These are phyloP conservation scores for Coemansia sp. DNA, from an alignment of 192 early-diverging fungal genomes.

Conservation along the genomic window DNA sequence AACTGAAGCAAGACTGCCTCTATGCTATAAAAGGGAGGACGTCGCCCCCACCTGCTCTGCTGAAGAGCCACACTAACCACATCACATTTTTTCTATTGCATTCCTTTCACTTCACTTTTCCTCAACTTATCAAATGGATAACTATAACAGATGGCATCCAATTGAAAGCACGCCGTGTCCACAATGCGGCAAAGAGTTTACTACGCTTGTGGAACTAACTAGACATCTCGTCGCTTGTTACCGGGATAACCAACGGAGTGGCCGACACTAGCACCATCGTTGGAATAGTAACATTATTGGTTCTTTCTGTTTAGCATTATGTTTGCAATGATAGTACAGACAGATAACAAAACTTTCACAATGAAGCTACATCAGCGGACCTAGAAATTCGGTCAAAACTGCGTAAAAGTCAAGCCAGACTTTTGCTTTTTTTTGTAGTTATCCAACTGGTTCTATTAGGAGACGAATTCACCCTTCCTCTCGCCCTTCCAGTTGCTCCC, in stretches of 20 bases:
- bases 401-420: no score
- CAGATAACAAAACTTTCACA: no score
- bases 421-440: neutral
- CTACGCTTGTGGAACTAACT: neutral
- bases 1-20: neutral
- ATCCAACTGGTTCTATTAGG: no score
- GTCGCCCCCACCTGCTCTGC: neutral
- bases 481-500: no score
- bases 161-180: neutral
- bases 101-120: neutral
- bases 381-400: no score
- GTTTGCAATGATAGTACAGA: no score
- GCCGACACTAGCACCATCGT: neutral
- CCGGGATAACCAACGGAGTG: neutral
- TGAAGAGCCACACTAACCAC: neutral
- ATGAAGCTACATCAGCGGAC: no score
- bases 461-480: no score
- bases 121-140: neutral
- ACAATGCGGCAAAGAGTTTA: neutral
- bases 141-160: no score
- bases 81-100: neutral
- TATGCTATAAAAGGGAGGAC: neutral
- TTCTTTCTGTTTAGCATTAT: no score
- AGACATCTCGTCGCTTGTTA: neutral
- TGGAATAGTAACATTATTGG: no score